A percentile compares a stretch with the other conserved stretches of the same genome.
Evolutionary conservation across 2,329 filamentous ascomycete genomes (phyloP).

Genomic region (Trichoderma cornu-damae): DNA sequence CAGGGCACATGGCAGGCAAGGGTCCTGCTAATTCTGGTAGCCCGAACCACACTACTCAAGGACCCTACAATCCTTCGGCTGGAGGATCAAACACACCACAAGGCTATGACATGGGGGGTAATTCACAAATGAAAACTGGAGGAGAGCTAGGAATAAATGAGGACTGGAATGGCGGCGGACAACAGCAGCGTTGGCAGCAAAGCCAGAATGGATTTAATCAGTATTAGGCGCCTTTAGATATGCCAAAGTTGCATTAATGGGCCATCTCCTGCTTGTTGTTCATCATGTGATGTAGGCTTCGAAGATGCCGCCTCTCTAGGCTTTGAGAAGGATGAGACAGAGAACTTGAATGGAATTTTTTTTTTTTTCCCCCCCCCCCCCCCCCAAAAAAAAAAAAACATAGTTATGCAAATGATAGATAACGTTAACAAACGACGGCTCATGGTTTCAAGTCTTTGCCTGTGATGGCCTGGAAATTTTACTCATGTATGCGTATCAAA

Average conservation of each 20-base stretch:
- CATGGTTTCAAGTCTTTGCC: too few species aligned
- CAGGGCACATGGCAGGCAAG: neutral
- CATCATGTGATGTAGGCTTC: neutral
- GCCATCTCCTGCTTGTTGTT: neutral
- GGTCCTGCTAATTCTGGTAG: neutral
- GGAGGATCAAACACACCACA: neutral
- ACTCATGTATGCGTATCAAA: too few species aligned
- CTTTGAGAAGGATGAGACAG: too few species aligned
- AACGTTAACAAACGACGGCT: too few species aligned
- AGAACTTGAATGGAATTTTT: too few species aligned
- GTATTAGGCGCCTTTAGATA: neutral
- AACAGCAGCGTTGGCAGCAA: constrained; percentile 8
- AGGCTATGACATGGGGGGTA: neutral
- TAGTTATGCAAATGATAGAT: neutral
- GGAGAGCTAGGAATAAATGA: neutral
- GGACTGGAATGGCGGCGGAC: neutral
- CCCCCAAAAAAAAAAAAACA: neutral
- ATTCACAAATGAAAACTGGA: neutral
- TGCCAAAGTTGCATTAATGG: too few species aligned
- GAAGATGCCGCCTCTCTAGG: neutral
- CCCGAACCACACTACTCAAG: neutral
- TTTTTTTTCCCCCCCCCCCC: too few species aligned
- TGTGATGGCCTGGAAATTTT: too few species aligned
- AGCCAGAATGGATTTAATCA: constrained; percentile 1
- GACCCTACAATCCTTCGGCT: neutral